Evolutionary conservation across 306 rosid genomes (phyloP).

Genomic region (Cicer yamashitae): DNA sequence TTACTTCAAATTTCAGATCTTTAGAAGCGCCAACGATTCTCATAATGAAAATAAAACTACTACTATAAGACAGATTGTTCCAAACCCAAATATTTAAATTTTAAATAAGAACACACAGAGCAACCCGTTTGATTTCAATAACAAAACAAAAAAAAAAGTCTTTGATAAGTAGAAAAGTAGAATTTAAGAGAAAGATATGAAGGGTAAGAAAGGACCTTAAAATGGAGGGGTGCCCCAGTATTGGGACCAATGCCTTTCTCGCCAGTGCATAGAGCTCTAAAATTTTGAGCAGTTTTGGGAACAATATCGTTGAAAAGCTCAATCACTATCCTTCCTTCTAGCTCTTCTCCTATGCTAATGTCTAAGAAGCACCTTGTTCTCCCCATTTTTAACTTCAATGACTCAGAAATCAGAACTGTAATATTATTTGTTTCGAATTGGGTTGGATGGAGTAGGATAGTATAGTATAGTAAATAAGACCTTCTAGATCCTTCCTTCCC

Average conservation of each 20-base stretch:
- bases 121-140: too few relatives aligned
- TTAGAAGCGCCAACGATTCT: neutral
- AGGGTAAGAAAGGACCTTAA: constrained; percentile 60
- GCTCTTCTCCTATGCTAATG: constrained; percentile 79
- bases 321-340: constrained; percentile 80
- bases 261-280: constrained; percentile 93
- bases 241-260: constrained; percentile 82
- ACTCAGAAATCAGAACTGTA: too few relatives aligned
- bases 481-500: constrained; percentile 45
- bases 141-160: neutral
- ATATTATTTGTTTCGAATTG: neutral
- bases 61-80: too few relatives aligned
- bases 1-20: constrained; percentile 33
- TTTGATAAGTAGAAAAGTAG: neutral
- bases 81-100: too few relatives aligned
- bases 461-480: neutral
- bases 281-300: constrained; percentile 82
- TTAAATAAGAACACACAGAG: too few relatives aligned
- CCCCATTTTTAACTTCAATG: constrained; percentile 52
- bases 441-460: too few relatives aligned
- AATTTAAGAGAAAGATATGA: neutral
- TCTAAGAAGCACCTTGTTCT: constrained; percentile 78
- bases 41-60: too few relatives aligned
- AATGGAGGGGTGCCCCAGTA: constrained; percentile 85
- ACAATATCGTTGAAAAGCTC: constrained; percentile 77